Base-by-base conservation (phyloP, 257 asterid genomes). In the Dorcoceras hygrometricum region DNA sequence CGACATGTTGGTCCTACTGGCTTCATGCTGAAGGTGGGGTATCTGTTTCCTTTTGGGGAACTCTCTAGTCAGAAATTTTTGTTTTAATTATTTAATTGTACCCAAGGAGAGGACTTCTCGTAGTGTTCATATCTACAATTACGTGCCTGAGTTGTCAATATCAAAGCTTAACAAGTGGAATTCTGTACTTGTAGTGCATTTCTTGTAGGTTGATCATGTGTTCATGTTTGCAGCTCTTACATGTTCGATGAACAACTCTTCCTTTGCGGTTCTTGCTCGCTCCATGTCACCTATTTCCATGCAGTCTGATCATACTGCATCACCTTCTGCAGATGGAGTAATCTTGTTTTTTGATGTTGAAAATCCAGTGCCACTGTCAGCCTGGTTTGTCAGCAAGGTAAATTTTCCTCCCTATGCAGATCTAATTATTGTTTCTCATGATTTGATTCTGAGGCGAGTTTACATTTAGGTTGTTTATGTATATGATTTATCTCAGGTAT, bases 301-400 rank as follows among this genome's bases (percentile, higher is more conserved):
- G 58, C 81, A 59, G 66, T 62, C 82, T 16, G 57, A 70, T 71
- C 84, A 76, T 66, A 36, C 70, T 74, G 53, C 74, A 59, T 26
- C 60, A 54, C 71, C 70, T 58, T 70, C 66, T 29, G 71, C 67
- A 22, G 91, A 87, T 32, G 97, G 95, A 23, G 74, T 78, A 56
- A 84, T 94, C 66, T 68, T 88, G 71, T 58, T 94, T 74, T 94
- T 90, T 79, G 71, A 75, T 62, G 88, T 73, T 2, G 84, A 84
- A 72, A 88, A 82, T 67, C 87, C 90, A 16, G 81, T 83, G 71
- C 96, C 98, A 5, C 29, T 83, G 76, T 81, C 87, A 7, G 71
- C 81, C 43, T 93, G 94, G 98, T 79, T 73, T 76, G 98, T 87
- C 60, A 79, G 71, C 85, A 86, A 89, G 98, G 98, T 92, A 57